phyloP scores from a whole-genome alignment of 495 filamentous ascomycete species.

The Articulospora tetracladia region DNA sequence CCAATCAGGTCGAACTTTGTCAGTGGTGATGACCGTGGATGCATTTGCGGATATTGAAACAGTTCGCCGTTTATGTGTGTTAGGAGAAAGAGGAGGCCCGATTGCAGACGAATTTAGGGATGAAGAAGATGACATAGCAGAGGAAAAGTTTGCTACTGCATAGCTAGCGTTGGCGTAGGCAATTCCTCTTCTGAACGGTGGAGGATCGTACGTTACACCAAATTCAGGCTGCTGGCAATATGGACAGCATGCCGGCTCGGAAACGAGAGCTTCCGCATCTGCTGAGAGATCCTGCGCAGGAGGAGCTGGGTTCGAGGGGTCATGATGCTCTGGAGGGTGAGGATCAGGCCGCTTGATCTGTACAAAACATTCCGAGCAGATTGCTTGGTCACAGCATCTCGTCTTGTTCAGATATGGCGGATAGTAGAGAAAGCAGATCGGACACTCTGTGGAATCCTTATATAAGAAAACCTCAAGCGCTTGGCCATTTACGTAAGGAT shows the following conservation, averaged over 20 bases:
- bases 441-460: conserved; percentile 85
- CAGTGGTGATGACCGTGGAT: conserved; percentile 83
- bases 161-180: conserved; percentile 52
- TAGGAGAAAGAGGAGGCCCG: conserved; percentile 17
- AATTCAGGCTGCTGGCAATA: conserved; percentile 96
- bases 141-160: conserved; percentile 40
- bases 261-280: conserved; percentile 70
- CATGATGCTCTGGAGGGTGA: conserved; percentile 80
- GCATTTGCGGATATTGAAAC: conserved; percentile 79
- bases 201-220: conserved; percentile 86
- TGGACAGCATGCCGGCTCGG: conserved; percentile 88
- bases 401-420: conserved; percentile 96
- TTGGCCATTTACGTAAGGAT: conserved; percentile 89
- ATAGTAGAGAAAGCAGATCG: conserved; percentile 95
- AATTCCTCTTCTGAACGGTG: conserved; percentile 82
- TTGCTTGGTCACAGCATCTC: conserved; percentile 91
- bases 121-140: conserved; percentile 64
- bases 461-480: conserved; percentile 89
- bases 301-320: conserved; percentile 43
- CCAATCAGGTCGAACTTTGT: conserved; percentile 92
- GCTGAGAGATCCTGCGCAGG: conserved; percentile 35
- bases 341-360: conserved; percentile 97
- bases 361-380: conserved; percentile 98
- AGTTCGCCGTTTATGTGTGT: conserved; percentile 52
- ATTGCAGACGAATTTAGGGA: conserved; percentile 41